Conservation (phyloP, 768 basidiomycete species). For the Tremella yokohamensis region DNA sequence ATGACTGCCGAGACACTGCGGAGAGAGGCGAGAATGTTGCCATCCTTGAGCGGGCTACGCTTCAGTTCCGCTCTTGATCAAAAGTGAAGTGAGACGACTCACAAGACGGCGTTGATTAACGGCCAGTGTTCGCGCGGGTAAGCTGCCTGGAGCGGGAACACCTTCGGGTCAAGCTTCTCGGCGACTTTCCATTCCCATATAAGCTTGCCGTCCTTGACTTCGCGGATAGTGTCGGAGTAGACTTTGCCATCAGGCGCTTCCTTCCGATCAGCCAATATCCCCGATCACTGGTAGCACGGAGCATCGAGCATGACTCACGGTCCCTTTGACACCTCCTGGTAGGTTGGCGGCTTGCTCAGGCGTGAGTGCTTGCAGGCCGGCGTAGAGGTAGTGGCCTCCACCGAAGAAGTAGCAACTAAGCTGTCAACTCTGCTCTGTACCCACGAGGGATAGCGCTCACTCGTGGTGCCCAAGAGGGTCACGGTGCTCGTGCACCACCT, state of each 20-base stretch:
- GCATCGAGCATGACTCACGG: slow-evolving; percentile 8
- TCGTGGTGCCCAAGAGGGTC: slow-evolving; percentile 24
- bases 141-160: slow-evolving; percentile 21
- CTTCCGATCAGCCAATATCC: slow-evolving; percentile 1
- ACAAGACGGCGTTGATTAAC: slow-evolving; percentile 23
- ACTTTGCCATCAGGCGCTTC: slow-evolving; percentile 25
- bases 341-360: slow-evolving; percentile 13
- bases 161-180: slow-evolving; percentile 20
- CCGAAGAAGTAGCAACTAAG: slow-evolving; percentile 20
- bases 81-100: background rate
- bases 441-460: slow-evolving; percentile 6
- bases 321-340: slow-evolving; percentile 21
- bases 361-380: slow-evolving; percentile 18
- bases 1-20: slow-evolving; percentile 37
- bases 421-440: background rate
- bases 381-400: slow-evolving; percentile 19
- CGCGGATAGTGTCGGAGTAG: slow-evolving; percentile 22
- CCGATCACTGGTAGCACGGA: background rate
- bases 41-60: slow-evolving; percentile 24
- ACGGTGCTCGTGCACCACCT: slow-evolving; percentile 20
- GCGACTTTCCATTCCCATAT: slow-evolving; percentile 25
- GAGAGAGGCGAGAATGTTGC: slow-evolving; percentile 50
- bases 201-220: slow-evolving; percentile 21
- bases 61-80: background rate
- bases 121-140: slow-evolving; percentile 26